These are phyloP conservation scores for Picochlorum costavermella DNA, from an alignment of 139 green algal species.

Conservation along the genomic window DNA sequence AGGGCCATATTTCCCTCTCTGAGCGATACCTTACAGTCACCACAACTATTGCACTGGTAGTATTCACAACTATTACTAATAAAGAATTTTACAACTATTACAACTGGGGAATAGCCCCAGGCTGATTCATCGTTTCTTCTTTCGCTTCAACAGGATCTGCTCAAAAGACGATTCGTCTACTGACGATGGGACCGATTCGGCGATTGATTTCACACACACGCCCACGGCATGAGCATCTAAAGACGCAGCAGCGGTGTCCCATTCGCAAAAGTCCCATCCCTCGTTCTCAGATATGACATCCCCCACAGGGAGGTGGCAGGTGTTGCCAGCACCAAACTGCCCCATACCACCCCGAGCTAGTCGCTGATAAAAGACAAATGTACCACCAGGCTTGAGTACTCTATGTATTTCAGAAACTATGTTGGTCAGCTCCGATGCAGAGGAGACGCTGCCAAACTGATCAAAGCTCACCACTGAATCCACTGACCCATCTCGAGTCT, in stretches of 20 bases:
- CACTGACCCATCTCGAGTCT: slow-evolving; percentile 19
- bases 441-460: background rate
- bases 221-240: slow-evolving; percentile 48
- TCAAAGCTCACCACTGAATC: slow-evolving; percentile 36
- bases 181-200: slow-evolving; percentile 1
- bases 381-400: slow-evolving; percentile 45
- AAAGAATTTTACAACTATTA: no score
- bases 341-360: no score
- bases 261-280: slow-evolving; percentile 36
- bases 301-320: no score
- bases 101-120: background rate
- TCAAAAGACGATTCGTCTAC: slow-evolving; percentile 26
- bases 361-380: slow-evolving; percentile 46
- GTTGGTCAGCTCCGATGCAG: slow-evolving; percentile 10
- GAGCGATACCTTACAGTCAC: no score
- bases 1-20: no score
- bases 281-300: slow-evolving; percentile 11
- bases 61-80: no score
- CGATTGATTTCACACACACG: slow-evolving; percentile 38
- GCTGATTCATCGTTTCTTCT: slow-evolving; percentile 3
- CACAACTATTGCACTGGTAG: no score
- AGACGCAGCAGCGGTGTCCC: slow-evolving; percentile 33
- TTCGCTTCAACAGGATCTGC: slow-evolving; percentile 16
- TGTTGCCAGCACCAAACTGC: no score
- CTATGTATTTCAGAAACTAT: slow-evolving; percentile 25